These are phyloP conservation scores for Scopulariopsis brevicaulis DNA, from an alignment of 2,329 filamentous ascomycete genomes.

Conservation along the genomic window DNA sequence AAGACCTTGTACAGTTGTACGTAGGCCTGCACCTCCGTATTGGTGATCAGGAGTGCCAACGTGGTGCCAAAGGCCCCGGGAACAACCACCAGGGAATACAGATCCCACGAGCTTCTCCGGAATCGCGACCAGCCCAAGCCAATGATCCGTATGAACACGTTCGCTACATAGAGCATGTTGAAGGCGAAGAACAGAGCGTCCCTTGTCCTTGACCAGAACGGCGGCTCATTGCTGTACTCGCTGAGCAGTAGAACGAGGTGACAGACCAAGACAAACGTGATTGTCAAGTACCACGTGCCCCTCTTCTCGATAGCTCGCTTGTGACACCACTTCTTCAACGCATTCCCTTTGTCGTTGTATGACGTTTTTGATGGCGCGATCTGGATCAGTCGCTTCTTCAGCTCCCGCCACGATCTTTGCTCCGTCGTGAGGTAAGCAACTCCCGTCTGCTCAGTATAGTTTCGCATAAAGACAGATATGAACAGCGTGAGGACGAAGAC, in stretches of 20 bases:
- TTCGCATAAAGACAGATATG: slow-evolving; percentile 98
- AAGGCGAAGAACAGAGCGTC: slow-evolving; percentile 72
- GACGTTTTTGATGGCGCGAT: slow-evolving; percentile 92
- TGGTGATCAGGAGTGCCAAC: slow-evolving; percentile 61
- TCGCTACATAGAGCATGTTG: slow-evolving; percentile 70
- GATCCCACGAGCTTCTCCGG: slow-evolving; percentile 85
- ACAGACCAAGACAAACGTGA: slow-evolving; percentile 68
- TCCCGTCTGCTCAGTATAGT: slow-evolving; percentile 96
- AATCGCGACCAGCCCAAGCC: slow-evolving; percentile 91
- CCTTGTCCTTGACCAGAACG: slow-evolving; percentile 58
- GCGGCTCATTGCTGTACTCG: slow-evolving; percentile 71
- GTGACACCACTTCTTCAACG: slow-evolving; percentile 90
- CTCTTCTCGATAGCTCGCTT: slow-evolving; percentile 88
- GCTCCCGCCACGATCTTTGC: slow-evolving; percentile 91
- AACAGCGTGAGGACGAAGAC: slow-evolving; percentile 96
- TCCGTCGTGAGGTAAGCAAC: slow-evolving; percentile 93
- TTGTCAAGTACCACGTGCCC: slow-evolving; percentile 77
- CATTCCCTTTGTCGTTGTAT: slow-evolving; percentile 62
- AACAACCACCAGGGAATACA: slow-evolving; percentile 76
- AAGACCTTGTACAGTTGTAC: slow-evolving; percentile 87
- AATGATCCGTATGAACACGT: slow-evolving; percentile 72
- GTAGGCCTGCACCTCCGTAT: slow-evolving; percentile 49
- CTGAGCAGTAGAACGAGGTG: slow-evolving; percentile 75
- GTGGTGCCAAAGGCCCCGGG: slow-evolving; percentile 68
- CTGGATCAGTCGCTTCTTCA: slow-evolving; percentile 83